phyloP scores from a whole-genome alignment of 441 rosid species.

The Aquilaria agallochum region DNA sequence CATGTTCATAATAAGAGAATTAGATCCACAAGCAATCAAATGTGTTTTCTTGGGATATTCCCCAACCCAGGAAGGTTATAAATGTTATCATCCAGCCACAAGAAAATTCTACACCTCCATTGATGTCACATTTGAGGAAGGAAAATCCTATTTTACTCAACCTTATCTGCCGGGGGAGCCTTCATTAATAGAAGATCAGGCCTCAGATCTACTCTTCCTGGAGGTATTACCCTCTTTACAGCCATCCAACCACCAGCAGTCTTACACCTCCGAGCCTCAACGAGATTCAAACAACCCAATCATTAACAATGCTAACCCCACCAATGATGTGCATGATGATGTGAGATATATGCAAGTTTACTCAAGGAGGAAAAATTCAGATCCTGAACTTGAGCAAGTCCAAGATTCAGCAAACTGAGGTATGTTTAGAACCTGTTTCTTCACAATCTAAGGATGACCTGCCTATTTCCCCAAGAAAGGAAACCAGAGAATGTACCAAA shows the following conservation, averaged over 20 bases:
- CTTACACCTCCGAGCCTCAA: too few species aligned
- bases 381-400: background rate
- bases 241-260: too few species aligned
- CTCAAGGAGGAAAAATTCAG: too few species aligned
- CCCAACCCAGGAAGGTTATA: slow-evolving; percentile 2
- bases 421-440: background rate
- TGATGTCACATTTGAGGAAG: slow-evolving; percentile 2
- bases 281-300: too few species aligned
- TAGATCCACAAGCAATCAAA: background rate
- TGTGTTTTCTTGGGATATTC: slow-evolving; percentile 5
- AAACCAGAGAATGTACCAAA: background rate
- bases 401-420: background rate
- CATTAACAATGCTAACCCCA: too few species aligned
- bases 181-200: too few species aligned
- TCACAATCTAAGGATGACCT: background rate
- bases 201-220: too few species aligned
- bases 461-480: background rate
- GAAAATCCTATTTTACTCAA: background rate
- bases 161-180: background rate
- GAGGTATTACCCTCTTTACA: too few species aligned
- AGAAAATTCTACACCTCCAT: background rate
- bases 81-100: background rate
- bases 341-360: too few species aligned
- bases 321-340: too few species aligned
- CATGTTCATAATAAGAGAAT: background rate